A percentile compares a stretch with the other conserved stretches of the same genome.
Conservation (phyloP, 148 eudicot genomes). For the Chenopodium formosanum region DNA sequence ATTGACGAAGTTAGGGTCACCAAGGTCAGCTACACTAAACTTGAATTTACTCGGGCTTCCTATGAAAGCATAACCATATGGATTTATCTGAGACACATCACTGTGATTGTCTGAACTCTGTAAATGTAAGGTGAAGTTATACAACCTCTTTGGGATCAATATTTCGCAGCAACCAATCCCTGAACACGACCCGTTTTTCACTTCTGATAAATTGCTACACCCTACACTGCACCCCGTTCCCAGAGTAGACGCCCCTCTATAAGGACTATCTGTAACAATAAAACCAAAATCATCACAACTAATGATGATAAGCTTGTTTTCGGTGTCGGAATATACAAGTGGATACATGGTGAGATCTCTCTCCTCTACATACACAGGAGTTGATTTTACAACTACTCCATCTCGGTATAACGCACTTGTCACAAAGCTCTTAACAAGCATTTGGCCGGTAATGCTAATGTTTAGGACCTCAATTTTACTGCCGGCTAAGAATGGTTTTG, state of each 20-base stretch:
- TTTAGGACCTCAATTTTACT: background rate
- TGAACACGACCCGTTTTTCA: constrained; percentile 38
- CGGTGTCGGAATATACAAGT: constrained; percentile 24
- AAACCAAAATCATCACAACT: constrained; percentile 41
- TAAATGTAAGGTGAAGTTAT: background rate
- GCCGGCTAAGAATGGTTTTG: constrained; percentile 21
- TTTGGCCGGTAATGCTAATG: constrained; percentile 13
- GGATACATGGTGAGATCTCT: background rate
- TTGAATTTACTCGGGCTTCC: constrained; percentile 34
- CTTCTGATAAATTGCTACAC: constrained; percentile 29
- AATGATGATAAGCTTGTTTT: constrained; percentile 38
- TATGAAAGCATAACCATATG: constrained; percentile 48
- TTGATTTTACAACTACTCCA: no score
- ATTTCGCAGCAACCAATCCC: constrained; percentile 57
- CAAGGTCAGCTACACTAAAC: constrained; percentile 20
- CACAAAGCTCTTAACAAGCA: constrained; percentile 18
- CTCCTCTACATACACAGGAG: no score
- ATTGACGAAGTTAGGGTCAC: constrained; percentile 27
- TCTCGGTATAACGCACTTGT: constrained; percentile 17
- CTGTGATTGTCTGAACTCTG: constrained; percentile 32
- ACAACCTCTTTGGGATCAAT: constrained; percentile 38
- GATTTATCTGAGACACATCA: constrained; percentile 27
- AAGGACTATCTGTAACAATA: background rate
- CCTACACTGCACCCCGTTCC: constrained; percentile 33
- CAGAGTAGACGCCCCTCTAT: background rate